Conservation (phyloP, 2,329 filamentous ascomycete species). For the Chaetomium sp. region DNA sequence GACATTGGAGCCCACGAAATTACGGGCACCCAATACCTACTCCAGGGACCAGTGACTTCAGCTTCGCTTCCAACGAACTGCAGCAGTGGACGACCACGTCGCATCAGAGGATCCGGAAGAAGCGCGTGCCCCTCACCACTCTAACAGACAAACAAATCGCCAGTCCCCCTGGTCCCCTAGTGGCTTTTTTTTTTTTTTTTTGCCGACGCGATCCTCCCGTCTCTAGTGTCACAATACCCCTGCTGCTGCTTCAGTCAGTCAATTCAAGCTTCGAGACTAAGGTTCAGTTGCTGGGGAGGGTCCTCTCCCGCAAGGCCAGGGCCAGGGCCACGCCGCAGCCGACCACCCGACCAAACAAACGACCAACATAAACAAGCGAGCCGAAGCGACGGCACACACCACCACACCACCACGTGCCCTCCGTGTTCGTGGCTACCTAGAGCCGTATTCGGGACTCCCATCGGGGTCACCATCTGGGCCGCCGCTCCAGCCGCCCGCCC, state of each 20-base stretch:
- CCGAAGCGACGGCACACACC: conserved; percentile 9
- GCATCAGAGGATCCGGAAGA: neutral
- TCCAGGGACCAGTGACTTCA: too few species aligned
- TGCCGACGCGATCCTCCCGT: neutral
- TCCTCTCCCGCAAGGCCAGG: neutral
- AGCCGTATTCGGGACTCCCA: neutral
- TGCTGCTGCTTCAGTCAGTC: neutral
- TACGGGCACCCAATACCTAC: neutral
- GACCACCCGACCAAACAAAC: neutral
- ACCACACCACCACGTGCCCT: conserved; percentile 11
- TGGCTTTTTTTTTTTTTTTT: neutral
- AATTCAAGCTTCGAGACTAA: neutral
- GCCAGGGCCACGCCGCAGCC: neutral
- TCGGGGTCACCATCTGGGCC: conserved; percentile 10
- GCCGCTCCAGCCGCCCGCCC: conserved; percentile 19
- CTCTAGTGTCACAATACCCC: neutral
- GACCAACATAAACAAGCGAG: neutral
- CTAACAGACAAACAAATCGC: neutral
- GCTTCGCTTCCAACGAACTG: neutral
- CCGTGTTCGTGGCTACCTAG: conserved; percentile 3
- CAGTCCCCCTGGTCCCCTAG: neutral
- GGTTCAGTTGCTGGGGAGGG: neutral
- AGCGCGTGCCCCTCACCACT: neutral
- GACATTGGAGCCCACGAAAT: neutral
- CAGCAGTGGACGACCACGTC: neutral